Evolutionary conservation across 1,139 yeast species (phyloP).

Genomic region (Saccharomycopsis hybrid): DNA sequence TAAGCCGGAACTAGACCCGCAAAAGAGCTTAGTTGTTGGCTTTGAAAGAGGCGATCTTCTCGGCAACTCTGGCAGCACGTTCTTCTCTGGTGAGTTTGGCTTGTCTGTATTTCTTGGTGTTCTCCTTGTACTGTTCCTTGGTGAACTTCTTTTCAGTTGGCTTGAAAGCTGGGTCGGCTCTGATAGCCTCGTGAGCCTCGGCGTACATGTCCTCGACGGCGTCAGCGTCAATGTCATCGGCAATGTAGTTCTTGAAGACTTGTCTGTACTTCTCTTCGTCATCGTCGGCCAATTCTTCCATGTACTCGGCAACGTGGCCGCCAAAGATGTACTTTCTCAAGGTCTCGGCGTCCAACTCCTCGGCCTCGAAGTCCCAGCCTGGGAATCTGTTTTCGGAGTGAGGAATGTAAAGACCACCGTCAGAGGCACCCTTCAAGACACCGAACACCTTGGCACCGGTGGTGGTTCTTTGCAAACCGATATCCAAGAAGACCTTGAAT

Average conservation of each 20-base stretch:
- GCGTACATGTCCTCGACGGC: conserved; percentile 92
- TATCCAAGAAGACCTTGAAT: conserved; percentile 98
- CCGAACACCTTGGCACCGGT: conserved; percentile 99
- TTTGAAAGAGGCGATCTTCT: conserved; percentile 85
- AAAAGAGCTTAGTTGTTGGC: conserved; percentile 45
- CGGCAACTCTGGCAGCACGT: conserved; percentile 83
- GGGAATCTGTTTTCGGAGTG: conserved; percentile 99
- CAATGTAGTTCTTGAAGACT: conserved; percentile 94
- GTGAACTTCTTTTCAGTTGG: conserved; percentile 90
- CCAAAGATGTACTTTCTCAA: conserved; percentile 99
- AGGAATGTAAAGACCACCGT: conserved; percentile 99
- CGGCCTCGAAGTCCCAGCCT: conserved; percentile 99
- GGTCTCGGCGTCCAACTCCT: conserved; percentile 96
- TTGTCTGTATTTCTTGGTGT: conserved; percentile 87
- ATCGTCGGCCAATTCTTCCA: conserved; percentile 99
- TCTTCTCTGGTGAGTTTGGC: conserved; percentile 85
- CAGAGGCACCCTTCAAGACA: conserved; percentile 99
- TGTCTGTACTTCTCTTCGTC: conserved; percentile 99
- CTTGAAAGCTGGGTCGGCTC: conserved; percentile 92
- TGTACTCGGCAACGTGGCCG: conserved; percentile 99
- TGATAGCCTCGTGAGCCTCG: conserved; percentile 91
- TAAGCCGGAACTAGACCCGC: no score
- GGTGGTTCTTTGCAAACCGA: conserved; percentile 99
- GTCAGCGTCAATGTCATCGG: conserved; percentile 96
- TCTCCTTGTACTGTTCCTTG: conserved; percentile 98